phyloP scores from a whole-genome alignment of 1,284 basidiomycete genomes.

The Termitomyces sp. region DNA sequence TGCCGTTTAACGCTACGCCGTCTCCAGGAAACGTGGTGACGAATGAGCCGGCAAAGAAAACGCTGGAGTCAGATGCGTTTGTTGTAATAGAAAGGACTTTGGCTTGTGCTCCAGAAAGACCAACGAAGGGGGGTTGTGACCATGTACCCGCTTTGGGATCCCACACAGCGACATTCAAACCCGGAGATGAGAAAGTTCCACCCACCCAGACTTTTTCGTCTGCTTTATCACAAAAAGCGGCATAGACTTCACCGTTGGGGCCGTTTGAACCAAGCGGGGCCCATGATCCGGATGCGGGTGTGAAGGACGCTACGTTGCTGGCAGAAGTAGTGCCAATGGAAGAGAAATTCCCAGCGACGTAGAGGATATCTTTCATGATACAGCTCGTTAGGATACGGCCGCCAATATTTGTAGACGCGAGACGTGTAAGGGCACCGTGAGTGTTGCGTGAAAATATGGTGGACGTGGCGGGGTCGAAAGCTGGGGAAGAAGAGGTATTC shows the following conservation, averaged over 20 bases:
- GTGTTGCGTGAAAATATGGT: slow-evolving; percentile 64
- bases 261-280: slow-evolving; percentile 53
- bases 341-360: slow-evolving; percentile 74
- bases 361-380: slow-evolving; percentile 56
- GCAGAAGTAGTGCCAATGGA: slow-evolving; percentile 55
- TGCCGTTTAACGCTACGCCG: slow-evolving; percentile 47
- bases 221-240: slow-evolving; percentile 79
- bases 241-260: slow-evolving; percentile 67
- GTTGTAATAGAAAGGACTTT: slow-evolving; percentile 75
- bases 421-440: slow-evolving; percentile 55
- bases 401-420: slow-evolving; percentile 68
- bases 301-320: slow-evolving; percentile 72
- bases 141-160: slow-evolving; percentile 61
- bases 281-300: slow-evolving; percentile 53
- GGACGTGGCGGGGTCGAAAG: slow-evolving; percentile 65
- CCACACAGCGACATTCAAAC: slow-evolving; percentile 78
- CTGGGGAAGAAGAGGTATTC: slow-evolving; percentile 39
- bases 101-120: slow-evolving; percentile 67
- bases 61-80: slow-evolving; percentile 64
- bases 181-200: slow-evolving; percentile 73
- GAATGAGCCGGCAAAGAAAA: slow-evolving; percentile 90
- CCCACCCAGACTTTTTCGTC: slow-evolving; percentile 80
- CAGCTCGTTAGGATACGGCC: slow-evolving; percentile 67
- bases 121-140: slow-evolving; percentile 77
- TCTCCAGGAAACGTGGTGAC: slow-evolving; percentile 65